These are phyloP conservation scores for Botrytis deweyae DNA, from an alignment of 2,329 filamentous ascomycete genomes.

Conservation along the genomic window DNA sequence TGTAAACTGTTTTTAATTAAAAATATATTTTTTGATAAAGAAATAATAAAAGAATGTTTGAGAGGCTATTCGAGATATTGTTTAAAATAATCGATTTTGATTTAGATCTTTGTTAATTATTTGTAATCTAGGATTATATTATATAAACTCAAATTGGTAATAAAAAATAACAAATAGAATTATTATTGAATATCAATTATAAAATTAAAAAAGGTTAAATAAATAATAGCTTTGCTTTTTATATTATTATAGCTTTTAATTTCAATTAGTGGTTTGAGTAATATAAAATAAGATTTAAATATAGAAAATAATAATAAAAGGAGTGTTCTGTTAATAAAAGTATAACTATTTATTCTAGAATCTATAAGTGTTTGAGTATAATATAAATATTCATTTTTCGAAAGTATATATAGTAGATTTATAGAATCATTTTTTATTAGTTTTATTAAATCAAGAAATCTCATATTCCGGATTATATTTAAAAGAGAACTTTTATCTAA, in stretches of 20 bases:
- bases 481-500: background rate
- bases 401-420: background rate
- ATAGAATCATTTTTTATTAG: background rate
- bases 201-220: no score
- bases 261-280: background rate
- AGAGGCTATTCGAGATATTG: accelerated
- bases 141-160: no score
- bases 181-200: no score
- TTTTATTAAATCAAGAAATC: background rate
- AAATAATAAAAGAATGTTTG: no score
- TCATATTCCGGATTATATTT: background rate
- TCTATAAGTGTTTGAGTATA: accelerated
- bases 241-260: background rate
- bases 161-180: no score
- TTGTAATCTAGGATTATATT: no score
- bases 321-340: background rate
- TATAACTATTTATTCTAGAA: no score
- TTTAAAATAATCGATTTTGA: no score
- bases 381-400: background rate
- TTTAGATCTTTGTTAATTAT: accelerated
- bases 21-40: no score
- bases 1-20: no score
- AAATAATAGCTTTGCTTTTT: background rate
- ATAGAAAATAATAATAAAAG: background rate
- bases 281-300: background rate